phyloP scores from a whole-genome alignment of 768 basidiomycete species.

The Coprinellus micaceus region DNA sequence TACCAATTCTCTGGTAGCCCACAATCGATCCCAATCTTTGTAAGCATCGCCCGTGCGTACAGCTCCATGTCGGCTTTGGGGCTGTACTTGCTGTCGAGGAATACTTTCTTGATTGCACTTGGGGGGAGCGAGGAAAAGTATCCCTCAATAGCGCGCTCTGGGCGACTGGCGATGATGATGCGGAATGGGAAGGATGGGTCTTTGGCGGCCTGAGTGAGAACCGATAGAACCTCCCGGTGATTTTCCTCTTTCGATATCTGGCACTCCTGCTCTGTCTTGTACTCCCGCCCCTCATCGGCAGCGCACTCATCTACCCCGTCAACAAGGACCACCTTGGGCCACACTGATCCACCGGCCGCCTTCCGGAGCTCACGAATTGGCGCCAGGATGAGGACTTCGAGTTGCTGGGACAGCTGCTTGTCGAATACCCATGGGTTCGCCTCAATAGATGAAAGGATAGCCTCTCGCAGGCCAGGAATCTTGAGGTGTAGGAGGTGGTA shows the following conservation, averaged over 20 bases:
- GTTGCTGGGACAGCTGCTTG: no score
- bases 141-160: background rate
- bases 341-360: no score
- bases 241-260: background rate
- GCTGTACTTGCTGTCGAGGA: conserved; percentile 5
- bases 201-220: background rate
- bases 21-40: background rate
- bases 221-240: background rate
- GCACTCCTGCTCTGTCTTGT: no score
- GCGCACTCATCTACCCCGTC: no score
- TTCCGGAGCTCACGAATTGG: no score
- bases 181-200: background rate
- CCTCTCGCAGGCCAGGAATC: no score
- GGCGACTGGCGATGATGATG: background rate
- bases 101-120: background rate
- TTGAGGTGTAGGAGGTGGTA: no score
- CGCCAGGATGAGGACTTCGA: no score
- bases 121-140: background rate
- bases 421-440: no score
- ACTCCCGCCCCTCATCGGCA: no score
- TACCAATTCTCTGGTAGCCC: background rate
- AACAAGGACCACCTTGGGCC: no score
- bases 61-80: conserved; percentile 2
- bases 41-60: background rate
- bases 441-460: no score